Conservation (phyloP, 345 rosid species). For the Murraya koenigii region DNA sequence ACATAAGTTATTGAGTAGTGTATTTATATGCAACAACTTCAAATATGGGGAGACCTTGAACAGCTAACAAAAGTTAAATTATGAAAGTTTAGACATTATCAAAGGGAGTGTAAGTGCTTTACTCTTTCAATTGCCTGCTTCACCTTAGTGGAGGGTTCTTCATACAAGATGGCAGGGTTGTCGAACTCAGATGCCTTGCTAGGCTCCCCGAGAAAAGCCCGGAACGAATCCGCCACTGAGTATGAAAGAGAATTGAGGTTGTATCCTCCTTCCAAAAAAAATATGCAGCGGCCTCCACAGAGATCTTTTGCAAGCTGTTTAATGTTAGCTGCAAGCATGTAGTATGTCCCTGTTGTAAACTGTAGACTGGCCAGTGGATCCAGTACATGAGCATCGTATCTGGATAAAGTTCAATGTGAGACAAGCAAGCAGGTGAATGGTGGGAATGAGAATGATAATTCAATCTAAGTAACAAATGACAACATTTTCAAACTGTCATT, state of each 20-base stretch:
- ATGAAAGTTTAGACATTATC: slow-evolving; percentile 3
- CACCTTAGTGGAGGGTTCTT: slow-evolving; percentile 73
- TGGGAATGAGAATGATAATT: neutral
- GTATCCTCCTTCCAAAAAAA: slow-evolving; percentile 95
- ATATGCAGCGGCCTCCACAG: slow-evolving; percentile 83
- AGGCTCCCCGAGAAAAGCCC: slow-evolving; percentile 77
- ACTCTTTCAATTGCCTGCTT: slow-evolving; percentile 66
- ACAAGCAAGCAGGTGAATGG: neutral
- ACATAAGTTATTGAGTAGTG: no score
- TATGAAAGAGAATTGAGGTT: slow-evolving; percentile 83
- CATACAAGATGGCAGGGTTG: slow-evolving; percentile 72
- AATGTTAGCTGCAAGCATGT: slow-evolving; percentile 65
- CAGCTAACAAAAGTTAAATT: neutral
- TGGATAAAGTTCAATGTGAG: slow-evolving; percentile 22
- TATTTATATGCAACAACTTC: no score
- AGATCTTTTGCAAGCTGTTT: slow-evolving; percentile 78
- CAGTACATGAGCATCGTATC: slow-evolving; percentile 87
- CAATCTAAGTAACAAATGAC: neutral
- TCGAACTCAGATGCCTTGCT: slow-evolving; percentile 80
- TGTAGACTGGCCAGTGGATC: slow-evolving; percentile 87
- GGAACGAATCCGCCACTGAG: slow-evolving; percentile 81
- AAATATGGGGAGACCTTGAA: no score
- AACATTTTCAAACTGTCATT: neutral
- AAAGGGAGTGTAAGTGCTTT: slow-evolving; percentile 72
- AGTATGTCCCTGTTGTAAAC: slow-evolving; percentile 83